Evolutionary conservation across 768 basidiomycete species (phyloP), one percentile per base, ranked within the genome.

Genomic region (Dendrothele bispora): DNA sequence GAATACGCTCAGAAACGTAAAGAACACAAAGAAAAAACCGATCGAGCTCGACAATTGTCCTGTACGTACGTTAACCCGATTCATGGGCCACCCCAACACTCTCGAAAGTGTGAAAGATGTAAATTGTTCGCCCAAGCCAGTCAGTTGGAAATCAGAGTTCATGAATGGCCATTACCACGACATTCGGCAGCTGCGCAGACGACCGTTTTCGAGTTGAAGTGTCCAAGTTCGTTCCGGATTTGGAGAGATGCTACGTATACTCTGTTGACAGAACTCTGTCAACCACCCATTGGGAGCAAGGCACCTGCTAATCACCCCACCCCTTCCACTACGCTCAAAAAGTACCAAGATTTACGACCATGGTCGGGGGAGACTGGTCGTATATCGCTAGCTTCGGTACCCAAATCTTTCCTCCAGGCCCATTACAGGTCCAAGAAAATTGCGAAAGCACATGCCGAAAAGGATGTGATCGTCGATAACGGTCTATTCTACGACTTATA

Each of bases 151-250:
- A 77, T 79, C 18, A 0, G 20, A 1, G 53, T 72, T 4, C 62
- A 74, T 30, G 79, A 80, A 43, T 76, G 75, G 76, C 79, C 78
- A 0, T 52, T 80, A 30, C 75, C 78, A 1, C 25, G 42, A 1
- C 36, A 53, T 11, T 17, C 15, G 5, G 12, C 56, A 4, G 24
- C 46, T 6, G 63, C 64, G 0, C 56, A 68, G 40, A 54, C 55
- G 0, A 61, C 68, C 12, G 56, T 78, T 1, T 80, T 79, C 42
- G 75, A 79, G 48, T 49, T 77, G 2, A 48, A 54, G 8, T 66
- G 66, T 42, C 78, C 78, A 7, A 27, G 30, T 5, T 48, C 60
- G 7, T 74, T 78, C 52, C 54, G 62, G 4, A 60, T 70, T 44
- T 80, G 78, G 78, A 67, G 79, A 41, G 60, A 56, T 1, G 58